Base-by-base conservation (phyloP, 257 asterid species). In the Knoxia roxburghii region DNA sequence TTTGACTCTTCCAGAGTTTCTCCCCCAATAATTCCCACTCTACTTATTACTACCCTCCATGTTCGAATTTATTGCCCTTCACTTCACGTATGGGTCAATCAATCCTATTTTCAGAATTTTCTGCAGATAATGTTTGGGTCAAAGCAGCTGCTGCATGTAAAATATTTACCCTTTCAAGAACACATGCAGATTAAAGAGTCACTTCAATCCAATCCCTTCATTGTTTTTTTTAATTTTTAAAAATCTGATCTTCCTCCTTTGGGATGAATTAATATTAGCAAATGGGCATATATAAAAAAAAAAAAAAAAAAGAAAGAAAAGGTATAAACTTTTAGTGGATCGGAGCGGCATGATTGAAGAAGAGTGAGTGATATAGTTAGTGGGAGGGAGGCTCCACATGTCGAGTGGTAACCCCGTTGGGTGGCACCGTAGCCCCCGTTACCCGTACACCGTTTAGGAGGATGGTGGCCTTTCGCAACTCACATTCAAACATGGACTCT, bases 381-480 rank as follows among this genome's bases (percentile, higher is more conserved):
- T 32, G 32, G 33, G 68, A 27, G 76, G 78, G 65, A 29, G 78
- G 80, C 29, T 81, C 87, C 83, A 76, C 71, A 32, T 86, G 90
- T 84, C 90, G 71, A 57, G 11, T 73, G 78, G 88, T 77, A 69
- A 75, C 91, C 91, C 89, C 78, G 68, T 79, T 55, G 76, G 89
- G 85, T 64, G 61, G 53, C 95, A 87, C 63, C 64, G 58, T 63
- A 49, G 52, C 45, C 10, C 2, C 11, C 67, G 71, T 69, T 48
- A 66, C 72, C 64, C 20, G 23, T 8, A 20, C 60, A 52, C 60
- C 75, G 52, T 65, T n/a, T n/a, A n/a, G n/a, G 9, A 35, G 26
- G 75, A 72, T 67, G 61, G 74, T 70, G 79, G 69, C 74, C 62
- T 68, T 63, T 63, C n/a, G n/a, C n/a, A n/a, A n/a, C n/a, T n/a